phyloP scores from a whole-genome alignment of 2,329 filamentous ascomycete species.

The Gyromitra esculenta region DNA sequence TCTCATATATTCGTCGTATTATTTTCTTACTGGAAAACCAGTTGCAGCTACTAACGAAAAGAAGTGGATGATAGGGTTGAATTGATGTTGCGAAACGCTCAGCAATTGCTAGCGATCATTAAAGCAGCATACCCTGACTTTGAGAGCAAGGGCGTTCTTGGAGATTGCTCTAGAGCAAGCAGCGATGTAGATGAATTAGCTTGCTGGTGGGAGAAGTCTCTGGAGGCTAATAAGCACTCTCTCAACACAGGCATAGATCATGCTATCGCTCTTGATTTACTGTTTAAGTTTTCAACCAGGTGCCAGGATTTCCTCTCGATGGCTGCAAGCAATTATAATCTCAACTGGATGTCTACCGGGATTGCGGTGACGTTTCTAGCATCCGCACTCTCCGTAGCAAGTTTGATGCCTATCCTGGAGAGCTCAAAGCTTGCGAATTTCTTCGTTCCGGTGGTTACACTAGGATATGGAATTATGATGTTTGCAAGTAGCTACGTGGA shows the following conservation, averaged over 20 bases:
- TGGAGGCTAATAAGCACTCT: conserved; percentile 10
- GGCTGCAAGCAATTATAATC: conserved; percentile 91
- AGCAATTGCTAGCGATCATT: conserved; percentile 81
- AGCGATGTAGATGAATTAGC: conserved; percentile 69
- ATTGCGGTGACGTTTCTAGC: conserved; percentile 60
- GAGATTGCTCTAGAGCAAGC: conserved; percentile 47
- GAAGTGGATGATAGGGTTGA: conserved; percentile 68
- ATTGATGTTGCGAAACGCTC: conserved; percentile 79
- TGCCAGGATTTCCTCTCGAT: conserved; percentile 85
- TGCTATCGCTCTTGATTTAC: conserved; percentile 27
- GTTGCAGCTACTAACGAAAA: conserved; percentile 53
- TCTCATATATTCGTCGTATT: background rate
- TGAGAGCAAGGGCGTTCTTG: conserved; percentile 59
- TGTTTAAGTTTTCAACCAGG: conserved; percentile 70
- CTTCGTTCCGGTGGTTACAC: conserved; percentile 65
- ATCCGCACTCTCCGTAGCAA: conserved; percentile 48
- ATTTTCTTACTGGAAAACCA: background rate
- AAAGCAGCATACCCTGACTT: conserved; percentile 74
- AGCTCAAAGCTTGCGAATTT: conserved; percentile 40
- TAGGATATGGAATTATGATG: conserved; percentile 86
- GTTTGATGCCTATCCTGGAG: conserved; percentile 32
- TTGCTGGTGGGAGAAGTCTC: conserved; percentile 72
- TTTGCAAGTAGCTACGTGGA: conserved; percentile 98
- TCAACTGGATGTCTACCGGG: conserved; percentile 67
- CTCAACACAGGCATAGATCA: background rate